A percentile compares a stretch with the other conserved stretches of the same genome.
These are phyloP conservation scores for Amborella trichopoda DNA, from an alignment of 164 flowering plant genomes.

Conservation along the genomic window DNA sequence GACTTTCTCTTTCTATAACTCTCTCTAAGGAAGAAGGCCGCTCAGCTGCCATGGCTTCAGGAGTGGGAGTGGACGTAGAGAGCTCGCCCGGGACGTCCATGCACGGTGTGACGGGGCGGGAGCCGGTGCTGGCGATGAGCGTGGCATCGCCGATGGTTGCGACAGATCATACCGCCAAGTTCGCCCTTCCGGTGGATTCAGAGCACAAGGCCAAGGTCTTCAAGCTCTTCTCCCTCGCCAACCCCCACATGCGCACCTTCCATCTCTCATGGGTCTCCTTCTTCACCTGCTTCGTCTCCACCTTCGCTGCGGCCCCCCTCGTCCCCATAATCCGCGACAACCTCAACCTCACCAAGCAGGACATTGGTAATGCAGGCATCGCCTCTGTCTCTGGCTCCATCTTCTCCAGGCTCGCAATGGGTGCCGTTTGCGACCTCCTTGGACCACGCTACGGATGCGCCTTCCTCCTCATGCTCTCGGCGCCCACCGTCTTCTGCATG, in stretches of 20 bases:
- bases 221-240: slow-evolving; percentile 40
- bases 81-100: slow-evolving; percentile 34
- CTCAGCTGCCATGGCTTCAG: no score
- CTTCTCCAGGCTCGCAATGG: slow-evolving; percentile 69
- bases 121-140: slow-evolving; percentile 19
- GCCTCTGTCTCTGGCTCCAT: slow-evolving; percentile 76
- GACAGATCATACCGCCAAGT: slow-evolving; percentile 23
- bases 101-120: slow-evolving; percentile 40
- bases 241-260: slow-evolving; percentile 80
- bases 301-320: slow-evolving; percentile 77
- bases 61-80: no score
- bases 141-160: slow-evolving; percentile 22
- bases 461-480: slow-evolving; percentile 44
- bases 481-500: slow-evolving; percentile 59
- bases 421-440: slow-evolving; percentile 61
- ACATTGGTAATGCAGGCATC: slow-evolving; percentile 69
- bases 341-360: slow-evolving; percentile 44
- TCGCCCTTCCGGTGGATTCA: slow-evolving; percentile 57
- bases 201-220: slow-evolving; percentile 65
- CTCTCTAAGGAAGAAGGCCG: no score
- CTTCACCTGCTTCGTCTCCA: slow-evolving; percentile 72
- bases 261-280: slow-evolving; percentile 77
- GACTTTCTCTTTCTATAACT: no score
- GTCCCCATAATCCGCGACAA: slow-evolving; percentile 85
- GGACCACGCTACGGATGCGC: slow-evolving; percentile 70